phyloP scores from a whole-genome alignment of 148 eudicot species.

The Mesembryanthemum crystallinum region DNA sequence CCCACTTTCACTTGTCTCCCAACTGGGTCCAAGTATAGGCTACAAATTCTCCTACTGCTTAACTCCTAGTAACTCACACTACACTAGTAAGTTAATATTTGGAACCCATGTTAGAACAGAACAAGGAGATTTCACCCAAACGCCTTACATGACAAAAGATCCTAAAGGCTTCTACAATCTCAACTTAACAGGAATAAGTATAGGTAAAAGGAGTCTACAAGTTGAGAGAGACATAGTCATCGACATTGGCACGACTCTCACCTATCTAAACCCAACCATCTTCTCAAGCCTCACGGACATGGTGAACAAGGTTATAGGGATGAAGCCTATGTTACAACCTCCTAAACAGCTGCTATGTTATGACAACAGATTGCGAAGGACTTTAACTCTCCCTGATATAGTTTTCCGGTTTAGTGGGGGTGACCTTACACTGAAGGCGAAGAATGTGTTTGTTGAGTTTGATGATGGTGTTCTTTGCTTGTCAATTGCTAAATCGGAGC shows the following conservation, averaged over 20 bases:
- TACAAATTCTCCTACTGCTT: slow-evolving; percentile 49
- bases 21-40: slow-evolving; percentile 25
- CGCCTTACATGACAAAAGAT: not conserved
- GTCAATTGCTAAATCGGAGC: no score
- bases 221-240: slow-evolving; percentile 29
- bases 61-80: not conserved
- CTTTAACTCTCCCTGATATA: no score
- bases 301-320: no score
- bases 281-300: no score
- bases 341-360: no score
- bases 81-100: slow-evolving; percentile 33
- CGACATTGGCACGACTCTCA: slow-evolving; percentile 41
- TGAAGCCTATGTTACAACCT: no score
- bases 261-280: no score
- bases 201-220: slow-evolving; percentile 22
- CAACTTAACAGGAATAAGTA: slow-evolving; percentile 26
- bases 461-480: no score
- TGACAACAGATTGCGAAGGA: no score
- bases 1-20: slow-evolving; percentile 40
- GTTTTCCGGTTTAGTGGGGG: no score
- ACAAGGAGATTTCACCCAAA: slow-evolving; percentile 17
- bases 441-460: no score
- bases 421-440: no score
- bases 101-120: slow-evolving; percentile 12
- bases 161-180: slow-evolving; percentile 29